Base-by-base conservation (phyloP, 495 filamentous ascomycete species). In the Pseudevernia furfuracea region DNA sequence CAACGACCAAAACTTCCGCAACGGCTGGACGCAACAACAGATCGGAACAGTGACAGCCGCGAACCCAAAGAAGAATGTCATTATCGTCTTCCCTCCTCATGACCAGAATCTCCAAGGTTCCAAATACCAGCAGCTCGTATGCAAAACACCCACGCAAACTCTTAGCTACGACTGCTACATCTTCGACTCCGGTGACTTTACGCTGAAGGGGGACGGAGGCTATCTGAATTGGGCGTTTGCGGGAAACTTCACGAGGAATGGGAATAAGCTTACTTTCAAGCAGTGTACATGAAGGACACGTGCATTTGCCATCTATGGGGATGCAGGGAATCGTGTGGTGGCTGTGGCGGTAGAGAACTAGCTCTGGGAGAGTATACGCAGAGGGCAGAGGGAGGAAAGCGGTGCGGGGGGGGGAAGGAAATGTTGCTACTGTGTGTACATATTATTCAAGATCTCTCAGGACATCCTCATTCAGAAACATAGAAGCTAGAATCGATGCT, bases 1-100 rank as follows among this genome's bases (percentile, higher is more conserved):
- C 43, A 57, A 57, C 14, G 53, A 57, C 30, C 14, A 57, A 32
- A 57, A 37, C 28, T 37, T 57, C 30, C 53, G 30, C 53, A 32
- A 57, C 25, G 53, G 36, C n/a, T 32, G 36, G 28, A 37, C 28
- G 19, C 56, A 58, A 21, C 25, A 28, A 36, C 1, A 25, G 1
- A 3, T 58, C 5, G 38, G n/a, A 15, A 58, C 34, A 39, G 12
- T 39, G 12, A 58, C n/a, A 9, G 25, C 56, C 25, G 30, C 32
- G 3, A 36, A 58, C 10, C 30, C 38, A 39, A 39, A 58, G 30
- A 58, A 39, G 34, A 58, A 32, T n/a, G 56, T 37, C 32, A 36
- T 58, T 30, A 58, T 58, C 38, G 32, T 36, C 30, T 58, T 58
- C 12, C 53, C 28, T 0, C 53, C 46, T 14, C 46, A 49, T 10